Percentiles rank a stretch among this genome's conserved stretches.
These are phyloP conservation scores for Quercus agrifolia DNA, from an alignment of 306 rosid species.

Conservation along the genomic window DNA sequence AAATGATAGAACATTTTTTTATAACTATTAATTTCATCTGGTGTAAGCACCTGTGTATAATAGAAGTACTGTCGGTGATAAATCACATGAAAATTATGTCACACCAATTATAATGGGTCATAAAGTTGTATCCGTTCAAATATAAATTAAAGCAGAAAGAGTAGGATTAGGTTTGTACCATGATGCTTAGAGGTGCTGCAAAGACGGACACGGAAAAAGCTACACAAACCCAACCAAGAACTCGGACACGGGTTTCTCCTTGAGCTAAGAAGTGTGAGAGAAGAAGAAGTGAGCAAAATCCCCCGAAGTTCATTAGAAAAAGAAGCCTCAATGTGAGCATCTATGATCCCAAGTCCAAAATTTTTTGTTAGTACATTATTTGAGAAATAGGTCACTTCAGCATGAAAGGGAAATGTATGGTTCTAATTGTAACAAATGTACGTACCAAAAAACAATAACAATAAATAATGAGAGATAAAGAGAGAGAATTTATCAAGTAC, in stretches of 20 bases:
- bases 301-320: constrained; percentile 60
- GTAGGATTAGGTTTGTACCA: constrained; percentile 33
- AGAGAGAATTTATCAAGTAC: constrained; percentile 15
- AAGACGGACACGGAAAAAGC: constrained; percentile 74
- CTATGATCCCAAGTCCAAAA: not conserved
- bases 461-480: not conserved
- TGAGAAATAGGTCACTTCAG: not conserved
- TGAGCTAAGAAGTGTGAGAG: constrained; percentile 62
- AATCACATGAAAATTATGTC: accelerated
- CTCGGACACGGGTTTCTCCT: constrained; percentile 44
- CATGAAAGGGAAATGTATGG: no score
- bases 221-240: constrained; percentile 88
- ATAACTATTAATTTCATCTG: no score
- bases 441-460: not conserved
- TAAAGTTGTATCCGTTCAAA: not conserved
- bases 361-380: not conserved
- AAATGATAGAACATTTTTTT: no score
- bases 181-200: constrained; percentile 83
- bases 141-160: not conserved
- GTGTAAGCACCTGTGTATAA: no score
- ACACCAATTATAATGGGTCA: accelerated
- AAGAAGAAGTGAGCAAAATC: constrained; percentile 58
- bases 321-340: constrained; percentile 60
- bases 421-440: no score
- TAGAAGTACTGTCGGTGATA: accelerated